These are phyloP conservation scores for Emmonsiellopsis sp. DNA, from an alignment of 2,329 filamentous ascomycete species.

Conservation along the genomic window DNA sequence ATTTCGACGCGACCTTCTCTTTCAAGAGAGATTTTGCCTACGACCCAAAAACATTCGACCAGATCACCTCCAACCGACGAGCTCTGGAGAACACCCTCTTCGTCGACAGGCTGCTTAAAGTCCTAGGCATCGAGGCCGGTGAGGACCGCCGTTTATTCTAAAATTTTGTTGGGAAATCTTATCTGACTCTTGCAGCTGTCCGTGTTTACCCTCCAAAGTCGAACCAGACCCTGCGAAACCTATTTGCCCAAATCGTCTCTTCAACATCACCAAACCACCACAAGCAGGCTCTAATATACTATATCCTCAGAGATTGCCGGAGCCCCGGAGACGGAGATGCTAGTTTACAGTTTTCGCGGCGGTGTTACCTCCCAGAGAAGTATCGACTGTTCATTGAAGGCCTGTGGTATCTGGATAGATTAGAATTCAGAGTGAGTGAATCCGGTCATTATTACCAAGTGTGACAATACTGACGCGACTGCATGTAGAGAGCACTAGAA, in stretches of 20 bases:
- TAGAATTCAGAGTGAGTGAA: slow-evolving; percentile 52
- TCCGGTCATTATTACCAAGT: background rate
- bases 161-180: slow-evolving; percentile 8
- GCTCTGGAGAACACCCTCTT: slow-evolving; percentile 63
- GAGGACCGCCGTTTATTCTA: slow-evolving; percentile 14
- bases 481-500: slow-evolving; percentile 54
- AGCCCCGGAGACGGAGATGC: slow-evolving; percentile 41
- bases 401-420: slow-evolving; percentile 68
- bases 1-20: slow-evolving; percentile 61
- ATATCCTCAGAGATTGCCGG: slow-evolving; percentile 69
- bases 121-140: slow-evolving; percentile 64
- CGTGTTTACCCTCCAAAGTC: slow-evolving; percentile 68
- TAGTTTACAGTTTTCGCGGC: slow-evolving; percentile 47
- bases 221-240: slow-evolving; percentile 56
- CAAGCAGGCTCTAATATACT: slow-evolving; percentile 76
- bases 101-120: slow-evolving; percentile 66
- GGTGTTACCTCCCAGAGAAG: slow-evolving; percentile 60
- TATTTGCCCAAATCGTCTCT: slow-evolving; percentile 62
- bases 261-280: slow-evolving; percentile 60
- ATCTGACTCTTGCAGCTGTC: slow-evolving; percentile 31
- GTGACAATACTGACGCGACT: slow-evolving; percentile 8
- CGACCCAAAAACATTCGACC: slow-evolving; percentile 50
- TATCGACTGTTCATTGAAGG: slow-evolving; percentile 77
- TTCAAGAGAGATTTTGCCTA: slow-evolving; percentile 53
- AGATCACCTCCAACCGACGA: slow-evolving; percentile 59